Conservation (phyloP, 768 basidiomycete species). For the Trametes cubensis region DNA sequence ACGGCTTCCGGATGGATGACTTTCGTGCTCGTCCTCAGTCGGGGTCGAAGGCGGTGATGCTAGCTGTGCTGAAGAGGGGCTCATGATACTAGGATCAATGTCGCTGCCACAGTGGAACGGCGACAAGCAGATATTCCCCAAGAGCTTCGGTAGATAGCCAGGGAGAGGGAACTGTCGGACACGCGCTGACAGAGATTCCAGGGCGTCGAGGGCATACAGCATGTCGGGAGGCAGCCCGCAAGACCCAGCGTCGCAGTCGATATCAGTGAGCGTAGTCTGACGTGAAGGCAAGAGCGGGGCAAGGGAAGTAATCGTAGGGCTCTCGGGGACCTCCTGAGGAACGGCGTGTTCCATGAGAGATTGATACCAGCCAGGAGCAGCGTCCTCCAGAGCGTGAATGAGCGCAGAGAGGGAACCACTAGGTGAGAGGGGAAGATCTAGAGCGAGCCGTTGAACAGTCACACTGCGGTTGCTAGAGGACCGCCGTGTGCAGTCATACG, state of each 20-base stretch:
- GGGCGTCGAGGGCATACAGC: slow-evolving; percentile 11
- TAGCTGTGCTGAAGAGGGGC: not conserved
- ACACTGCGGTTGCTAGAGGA: slow-evolving; percentile 10
- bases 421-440: slow-evolving; percentile 18
- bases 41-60: slow-evolving; percentile 2
- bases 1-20: not conserved
- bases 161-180: slow-evolving; percentile 6
- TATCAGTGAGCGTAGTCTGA: not conserved
- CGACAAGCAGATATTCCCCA: not conserved
- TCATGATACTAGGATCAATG: not conserved
- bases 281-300: not conserved
- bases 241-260: not conserved
- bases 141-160: not conserved
- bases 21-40: not conserved
- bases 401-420: slow-evolving; percentile 18
- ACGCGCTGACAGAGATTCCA: slow-evolving; percentile 5
- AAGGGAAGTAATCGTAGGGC: not conserved
- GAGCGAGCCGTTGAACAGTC: slow-evolving; percentile 19
- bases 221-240: not conserved
- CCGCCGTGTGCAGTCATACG: slow-evolving; percentile 2
- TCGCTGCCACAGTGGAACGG: not conserved
- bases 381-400: slow-evolving; percentile 19
- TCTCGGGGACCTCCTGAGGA: not conserved
- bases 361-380: slow-evolving; percentile 23
- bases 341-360: slow-evolving; percentile 21